Percentiles rank a stretch among this genome's conserved stretches.
Evolutionary conservation across 2,329 filamentous ascomycete species (phyloP).

Genomic region (Sarocladium strictum): DNA sequence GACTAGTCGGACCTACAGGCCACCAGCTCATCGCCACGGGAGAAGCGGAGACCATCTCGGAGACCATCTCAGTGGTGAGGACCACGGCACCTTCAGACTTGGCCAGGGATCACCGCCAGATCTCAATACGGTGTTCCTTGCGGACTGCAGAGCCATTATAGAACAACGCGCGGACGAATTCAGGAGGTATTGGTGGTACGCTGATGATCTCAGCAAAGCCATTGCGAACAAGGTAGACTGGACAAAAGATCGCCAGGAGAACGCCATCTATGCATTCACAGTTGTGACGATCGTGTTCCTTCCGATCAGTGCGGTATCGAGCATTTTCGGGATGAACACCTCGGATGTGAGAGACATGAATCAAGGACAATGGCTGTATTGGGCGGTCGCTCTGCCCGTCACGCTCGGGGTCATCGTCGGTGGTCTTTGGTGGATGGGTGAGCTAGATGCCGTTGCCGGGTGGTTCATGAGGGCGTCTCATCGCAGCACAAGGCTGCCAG

Average conservation of each 20-base stretch:
- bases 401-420: constrained; percentile 32
- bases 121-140: constrained; percentile 23
- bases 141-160: constrained; percentile 32
- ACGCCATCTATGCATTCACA: constrained; percentile 43
- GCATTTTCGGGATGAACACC: constrained; percentile 48
- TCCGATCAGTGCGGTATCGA: constrained; percentile 38
- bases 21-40: no score
- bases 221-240: constrained; percentile 30
- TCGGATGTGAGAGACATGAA: constrained; percentile 43
- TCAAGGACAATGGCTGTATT: constrained; percentile 42
- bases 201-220: constrained; percentile 23
- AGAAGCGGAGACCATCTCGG: no score
- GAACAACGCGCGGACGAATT: constrained; percentile 30
- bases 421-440: constrained; percentile 37
- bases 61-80: no score
- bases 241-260: constrained; percentile 39
- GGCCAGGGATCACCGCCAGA: no score
- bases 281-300: constrained; percentile 44
- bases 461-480: constrained; percentile 25
- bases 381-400: constrained; percentile 40
- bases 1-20: no score
- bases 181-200: constrained; percentile 22
- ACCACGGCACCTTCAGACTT: no score
- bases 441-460: constrained; percentile 28
- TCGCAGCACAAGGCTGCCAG: no score